phyloP scores from a whole-genome alignment of 2,329 filamentous ascomycete species.

The Pseudogymnoascus verrucosus region DNA sequence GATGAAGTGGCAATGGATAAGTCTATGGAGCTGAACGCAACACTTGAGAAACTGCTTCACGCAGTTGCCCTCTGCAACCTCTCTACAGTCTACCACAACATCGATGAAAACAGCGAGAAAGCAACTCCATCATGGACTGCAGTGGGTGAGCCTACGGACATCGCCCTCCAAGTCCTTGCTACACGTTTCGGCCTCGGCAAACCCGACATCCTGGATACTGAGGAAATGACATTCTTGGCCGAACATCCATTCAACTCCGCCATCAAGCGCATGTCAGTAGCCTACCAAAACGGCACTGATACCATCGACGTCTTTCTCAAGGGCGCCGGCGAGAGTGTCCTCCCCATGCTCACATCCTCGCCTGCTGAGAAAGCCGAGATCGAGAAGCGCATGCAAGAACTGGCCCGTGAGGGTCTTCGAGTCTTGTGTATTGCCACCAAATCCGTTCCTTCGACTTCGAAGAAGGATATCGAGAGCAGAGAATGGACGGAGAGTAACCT shows the following conservation, averaged over 20 bases:
- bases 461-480: slow-evolving; percentile 36
- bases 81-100: slow-evolving; percentile 30
- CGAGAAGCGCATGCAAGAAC: slow-evolving; percentile 41
- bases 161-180: slow-evolving; percentile 65
- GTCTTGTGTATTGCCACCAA: slow-evolving; percentile 59
- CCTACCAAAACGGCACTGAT: slow-evolving; percentile 43
- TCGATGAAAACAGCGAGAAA: slow-evolving; percentile 20
- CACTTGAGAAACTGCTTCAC: slow-evolving; percentile 32
- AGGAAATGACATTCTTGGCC: slow-evolving; percentile 42
- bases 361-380: slow-evolving; percentile 39
- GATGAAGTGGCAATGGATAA: slow-evolving; percentile 33
- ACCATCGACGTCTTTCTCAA: slow-evolving; percentile 45
- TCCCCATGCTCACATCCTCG: slow-evolving; percentile 49
- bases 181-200: slow-evolving; percentile 59
- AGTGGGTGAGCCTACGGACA: slow-evolving; percentile 62
- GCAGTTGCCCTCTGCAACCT: slow-evolving; percentile 56
- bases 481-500: slow-evolving; percentile 48
- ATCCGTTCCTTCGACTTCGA: slow-evolving; percentile 25
- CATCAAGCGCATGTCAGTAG: slow-evolving; percentile 67
- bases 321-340: slow-evolving; percentile 49
- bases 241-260: slow-evolving; percentile 69
- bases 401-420: slow-evolving; percentile 57
- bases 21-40: slow-evolving; percentile 27
- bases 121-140: slow-evolving; percentile 47
- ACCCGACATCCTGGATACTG: slow-evolving; percentile 39